Percentiles rank a stretch among this genome's conserved stretches.
These are phyloP conservation scores for Vanderwaltozyma yarrowii DNA, from an alignment of 805 yeast species.

Conservation along the genomic window DNA sequence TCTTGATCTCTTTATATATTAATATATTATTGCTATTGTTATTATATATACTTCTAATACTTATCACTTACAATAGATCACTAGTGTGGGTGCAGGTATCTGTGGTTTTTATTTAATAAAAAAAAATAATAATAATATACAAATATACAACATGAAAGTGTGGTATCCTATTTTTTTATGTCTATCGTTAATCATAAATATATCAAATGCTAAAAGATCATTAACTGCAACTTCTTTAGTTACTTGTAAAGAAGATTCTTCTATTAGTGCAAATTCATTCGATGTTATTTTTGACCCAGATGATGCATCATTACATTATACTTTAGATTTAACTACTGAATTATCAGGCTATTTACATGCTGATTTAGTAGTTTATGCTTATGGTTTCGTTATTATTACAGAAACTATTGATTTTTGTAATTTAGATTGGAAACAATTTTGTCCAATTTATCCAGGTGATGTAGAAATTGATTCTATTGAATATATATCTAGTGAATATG, in stretches of 20 bases:
- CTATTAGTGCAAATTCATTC: conserved; percentile 62
- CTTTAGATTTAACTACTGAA: conserved; percentile 59
- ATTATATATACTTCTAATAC: too few species aligned
- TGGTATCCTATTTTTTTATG: too few species aligned
- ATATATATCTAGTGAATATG: conserved; percentile 44
- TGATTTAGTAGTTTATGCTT: conserved; percentile 70
- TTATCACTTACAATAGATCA: too few species aligned
- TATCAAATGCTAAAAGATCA: conserved; percentile 22
- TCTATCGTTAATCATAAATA: too few species aligned
- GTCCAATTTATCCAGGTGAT: conserved; percentile 78
- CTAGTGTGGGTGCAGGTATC: too few species aligned
- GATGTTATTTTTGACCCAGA: conserved; percentile 71
- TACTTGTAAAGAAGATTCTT: conserved; percentile 73
- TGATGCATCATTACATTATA: conserved; percentile 55
- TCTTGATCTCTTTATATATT: too few species aligned
- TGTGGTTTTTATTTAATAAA: too few species aligned
- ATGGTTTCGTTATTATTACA: conserved; percentile 67
- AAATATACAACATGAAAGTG: too few species aligned
- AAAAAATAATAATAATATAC: too few species aligned
- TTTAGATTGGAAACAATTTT: conserved; percentile 70
- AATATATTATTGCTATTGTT: too few species aligned
- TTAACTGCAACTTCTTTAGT: conserved; percentile 67
- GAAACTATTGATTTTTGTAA: conserved; percentile 53
- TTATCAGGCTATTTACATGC: conserved; percentile 62
- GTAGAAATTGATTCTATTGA: conserved; percentile 67